These are phyloP conservation scores for Neurospora sp. DNA, from an alignment of 2,329 filamentous ascomycete species.

Conservation along the genomic window DNA sequence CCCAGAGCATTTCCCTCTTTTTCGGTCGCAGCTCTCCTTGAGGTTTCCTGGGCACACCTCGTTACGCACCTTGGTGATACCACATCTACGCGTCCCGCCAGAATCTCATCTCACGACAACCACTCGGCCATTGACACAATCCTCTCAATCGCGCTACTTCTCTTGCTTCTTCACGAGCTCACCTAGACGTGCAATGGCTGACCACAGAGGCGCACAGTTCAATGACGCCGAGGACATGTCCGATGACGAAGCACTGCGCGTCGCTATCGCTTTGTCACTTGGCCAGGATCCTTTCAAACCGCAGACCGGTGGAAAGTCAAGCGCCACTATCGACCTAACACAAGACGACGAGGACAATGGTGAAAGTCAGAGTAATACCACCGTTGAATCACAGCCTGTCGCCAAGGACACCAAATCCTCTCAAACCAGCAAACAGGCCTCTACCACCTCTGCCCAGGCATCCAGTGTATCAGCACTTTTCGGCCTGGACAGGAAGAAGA, in stretches of 20 bases:
- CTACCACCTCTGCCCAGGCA: slow-evolving; percentile 6
- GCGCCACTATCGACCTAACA: not conserved
- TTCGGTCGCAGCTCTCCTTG: not conserved
- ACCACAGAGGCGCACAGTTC: slow-evolving; percentile 15
- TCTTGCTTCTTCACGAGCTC: not conserved
- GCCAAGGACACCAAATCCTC: not conserved
- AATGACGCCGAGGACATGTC: slow-evolving; percentile 26
- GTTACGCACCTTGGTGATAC: not conserved
- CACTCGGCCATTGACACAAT: not conserved
- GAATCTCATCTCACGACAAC: not conserved
- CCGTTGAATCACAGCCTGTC: not conserved
- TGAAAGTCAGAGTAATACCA: not conserved
- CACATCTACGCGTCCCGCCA: not conserved
- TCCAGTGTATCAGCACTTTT: slow-evolving; percentile 27
- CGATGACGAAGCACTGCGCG: slow-evolving; percentile 49
- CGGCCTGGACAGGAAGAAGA: slow-evolving; percentile 63
- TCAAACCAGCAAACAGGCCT: slow-evolving; percentile 12
- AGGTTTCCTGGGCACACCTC: not conserved
- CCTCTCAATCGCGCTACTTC: not conserved
- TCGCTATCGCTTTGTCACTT: slow-evolving; percentile 51
- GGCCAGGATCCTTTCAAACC: slow-evolving; percentile 18
- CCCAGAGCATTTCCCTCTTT: not conserved
- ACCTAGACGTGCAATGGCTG: slow-evolving; percentile 12
- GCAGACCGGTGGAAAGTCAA: not conserved
- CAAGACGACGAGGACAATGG: slow-evolving; percentile 18